Evolutionary conservation across 768 basidiomycete genomes (phyloP).

Genomic region (Fistulinella prunicolor): DNA sequence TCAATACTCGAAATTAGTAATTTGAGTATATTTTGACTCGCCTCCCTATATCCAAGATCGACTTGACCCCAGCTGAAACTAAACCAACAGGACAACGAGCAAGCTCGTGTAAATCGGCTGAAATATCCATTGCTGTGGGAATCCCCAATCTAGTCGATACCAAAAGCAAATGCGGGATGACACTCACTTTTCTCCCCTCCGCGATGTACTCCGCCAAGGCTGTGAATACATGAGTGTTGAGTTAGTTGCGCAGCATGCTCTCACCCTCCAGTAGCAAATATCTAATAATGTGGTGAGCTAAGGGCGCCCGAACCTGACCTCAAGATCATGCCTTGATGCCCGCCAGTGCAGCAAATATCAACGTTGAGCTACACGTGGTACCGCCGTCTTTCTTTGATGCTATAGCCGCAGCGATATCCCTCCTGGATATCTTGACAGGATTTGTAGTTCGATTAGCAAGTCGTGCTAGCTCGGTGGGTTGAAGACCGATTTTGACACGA

Average conservation of each 20-base stretch:
- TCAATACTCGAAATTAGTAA: constrained; percentile 1
- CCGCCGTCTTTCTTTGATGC: constrained; percentile 72
- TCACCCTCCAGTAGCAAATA: constrained; percentile 92
- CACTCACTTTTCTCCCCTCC: constrained; percentile 63
- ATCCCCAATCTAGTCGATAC: constrained; percentile 1
- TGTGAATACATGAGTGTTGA: constrained; percentile 23
- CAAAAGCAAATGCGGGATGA: not conserved
- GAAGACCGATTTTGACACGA: constrained; percentile 82
- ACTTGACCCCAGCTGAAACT: constrained; percentile 92
- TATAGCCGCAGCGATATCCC: constrained; percentile 79
- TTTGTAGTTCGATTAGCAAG: constrained; percentile 54
- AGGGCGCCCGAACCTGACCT: not conserved
- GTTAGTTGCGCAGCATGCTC: constrained; percentile 15
- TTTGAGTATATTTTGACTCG: constrained; percentile 17
- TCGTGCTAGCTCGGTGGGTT: constrained; percentile 57
- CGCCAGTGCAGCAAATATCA: constrained; percentile 72
- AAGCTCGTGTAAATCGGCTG: constrained; percentile 90
- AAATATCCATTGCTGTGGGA: constrained; percentile 84
- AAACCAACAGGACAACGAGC: constrained; percentile 87
- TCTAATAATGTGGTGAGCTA: constrained; percentile 38
- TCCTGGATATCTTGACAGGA: constrained; percentile 67
- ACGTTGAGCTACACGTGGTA: constrained; percentile 71
- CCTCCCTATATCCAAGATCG: constrained; percentile 91
- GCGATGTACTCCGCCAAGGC: constrained; percentile 83
- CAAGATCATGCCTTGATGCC: constrained; percentile 70